Evolutionary conservation across 768 basidiomycete species (phyloP).

Genomic region (Roridomyces roridus): DNA sequence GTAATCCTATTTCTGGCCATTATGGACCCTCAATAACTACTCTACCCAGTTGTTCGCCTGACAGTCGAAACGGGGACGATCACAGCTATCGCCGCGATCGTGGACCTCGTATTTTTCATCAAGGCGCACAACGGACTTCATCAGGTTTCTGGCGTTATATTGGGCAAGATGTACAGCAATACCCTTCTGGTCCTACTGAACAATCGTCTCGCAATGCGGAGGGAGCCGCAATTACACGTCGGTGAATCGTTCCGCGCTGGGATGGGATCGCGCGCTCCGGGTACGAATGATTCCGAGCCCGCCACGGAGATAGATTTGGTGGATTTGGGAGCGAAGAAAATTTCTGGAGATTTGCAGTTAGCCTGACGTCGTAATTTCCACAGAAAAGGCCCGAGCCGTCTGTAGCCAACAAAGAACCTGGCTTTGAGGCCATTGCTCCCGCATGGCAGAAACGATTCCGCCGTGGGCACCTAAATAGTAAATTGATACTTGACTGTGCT

Average conservation of each 20-base stretch:
- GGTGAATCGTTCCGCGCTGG: neutral
- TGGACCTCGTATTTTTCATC: conserved; percentile 23
- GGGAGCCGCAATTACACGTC: neutral
- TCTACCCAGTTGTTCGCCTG: conserved; percentile 13
- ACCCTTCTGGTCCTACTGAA: conserved; percentile 22
- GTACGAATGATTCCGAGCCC: too few relatives aligned
- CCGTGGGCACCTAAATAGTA: too few relatives aligned
- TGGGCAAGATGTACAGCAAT: conserved; percentile 25
- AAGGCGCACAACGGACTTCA: conserved; percentile 15
- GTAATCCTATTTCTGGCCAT: neutral
- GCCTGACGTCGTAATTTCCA: too few relatives aligned
- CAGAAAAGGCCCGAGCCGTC: too few relatives aligned
- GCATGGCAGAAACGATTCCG: too few relatives aligned
- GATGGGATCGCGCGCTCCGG: too few relatives aligned
- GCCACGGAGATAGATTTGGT: too few relatives aligned
- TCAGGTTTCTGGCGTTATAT: conserved; percentile 20
- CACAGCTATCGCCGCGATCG: conserved; percentile 19
- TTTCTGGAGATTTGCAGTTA: too few relatives aligned
- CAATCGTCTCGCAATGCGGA: conserved; percentile 4
- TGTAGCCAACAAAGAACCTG: too few relatives aligned
- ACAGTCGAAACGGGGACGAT: conserved; percentile 23
- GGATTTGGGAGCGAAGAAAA: too few relatives aligned
- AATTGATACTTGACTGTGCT: too few relatives aligned
- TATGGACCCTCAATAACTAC: neutral
- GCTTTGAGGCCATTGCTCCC: too few relatives aligned